These are phyloP conservation scores for Aspergillus chevalieri DNA, from an alignment of 2,329 filamentous ascomycete genomes.

Conservation along the genomic window DNA sequence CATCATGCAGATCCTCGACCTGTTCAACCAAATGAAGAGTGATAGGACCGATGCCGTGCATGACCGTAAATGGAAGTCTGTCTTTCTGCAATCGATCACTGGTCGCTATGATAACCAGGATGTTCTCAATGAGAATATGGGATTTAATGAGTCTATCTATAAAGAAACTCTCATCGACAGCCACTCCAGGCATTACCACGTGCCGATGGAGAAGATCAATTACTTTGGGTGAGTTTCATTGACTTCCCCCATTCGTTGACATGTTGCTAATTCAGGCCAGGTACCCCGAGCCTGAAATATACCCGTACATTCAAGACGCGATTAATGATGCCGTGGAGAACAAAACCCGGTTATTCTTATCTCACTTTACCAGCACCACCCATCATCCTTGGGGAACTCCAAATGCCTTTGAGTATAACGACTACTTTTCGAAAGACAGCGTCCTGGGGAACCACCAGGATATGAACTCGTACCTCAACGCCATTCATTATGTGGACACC, in stretches of 20 bases:
- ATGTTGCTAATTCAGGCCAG: slow-evolving; percentile 9
- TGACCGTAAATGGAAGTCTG: slow-evolving; percentile 23
- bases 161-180: slow-evolving; percentile 23
- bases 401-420: slow-evolving; percentile 17
- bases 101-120: slow-evolving; percentile 24
- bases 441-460: slow-evolving; percentile 17
- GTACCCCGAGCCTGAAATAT: slow-evolving; percentile 33
- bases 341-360: slow-evolving; percentile 23
- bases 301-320: slow-evolving; percentile 34
- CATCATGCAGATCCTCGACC: slow-evolving; percentile 25
- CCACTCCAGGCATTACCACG: slow-evolving; percentile 27
- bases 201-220: slow-evolving; percentile 28
- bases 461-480: slow-evolving; percentile 24
- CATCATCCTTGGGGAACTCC: slow-evolving; percentile 42
- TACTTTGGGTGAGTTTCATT: slow-evolving; percentile 37
- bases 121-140: slow-evolving; percentile 28
- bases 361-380: slow-evolving; percentile 28
- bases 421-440: slow-evolving; percentile 18
- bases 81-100: slow-evolving; percentile 28
- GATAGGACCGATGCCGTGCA: slow-evolving; percentile 5
- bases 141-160: slow-evolving; percentile 26
- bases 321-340: slow-evolving; percentile 22
- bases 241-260: neutral
- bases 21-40: slow-evolving; percentile 24
- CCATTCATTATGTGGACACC: slow-evolving; percentile 19